Base-by-base conservation (phyloP, 306 rosid genomes). In the Rosa persica region DNA sequence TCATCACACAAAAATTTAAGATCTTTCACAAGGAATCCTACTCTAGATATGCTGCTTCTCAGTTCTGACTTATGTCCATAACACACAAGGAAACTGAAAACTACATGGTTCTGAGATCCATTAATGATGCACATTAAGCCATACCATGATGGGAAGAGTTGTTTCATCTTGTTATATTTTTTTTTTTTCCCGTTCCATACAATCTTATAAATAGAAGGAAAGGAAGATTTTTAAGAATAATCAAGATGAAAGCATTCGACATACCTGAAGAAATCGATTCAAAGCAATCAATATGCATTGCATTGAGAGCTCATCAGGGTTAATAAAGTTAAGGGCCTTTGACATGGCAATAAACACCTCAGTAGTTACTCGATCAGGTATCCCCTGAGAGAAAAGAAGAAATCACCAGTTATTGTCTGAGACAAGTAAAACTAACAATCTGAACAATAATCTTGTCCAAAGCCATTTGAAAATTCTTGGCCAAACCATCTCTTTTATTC, bases 301-400 rank as follows among this genome's bases (percentile, higher is more conserved):
- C 98, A 95, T 95, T 71, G 98, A 95, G 85, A 95, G 97, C 89
- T 95, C 98, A 82, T 95, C 97, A 25, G 98, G 98, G 76, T 95
- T 95, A 82, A 95, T 95, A 84, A 95, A 92, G 88, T 95, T 95
- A 79, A 95, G 91, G 12, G 98, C 98, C 89, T 95, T 95, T 73
- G 98, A 92, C 98, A 95, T 95, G 71, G 98, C 98, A 89, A 95
- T 89, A 80, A 95, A 95, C 78, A 95, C 98, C 89, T 95, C 98
- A n/a, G 92, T 88, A 61, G 97, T 90, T 75, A 95, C 98, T 27
- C 98, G 91, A 42, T 92, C 97, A 54, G 98, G 98, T 77, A 95
- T 44, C 69, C 98, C 98, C 98, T 95, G 84, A 9, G 80, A 77
- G 61, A 52, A 57, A 12, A 70, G 74, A 81, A 79, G 8, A 83